Evolutionary conservation across 768 basidiomycete genomes (phyloP).

Genomic region (Asterophora lycoperdoides): DNA sequence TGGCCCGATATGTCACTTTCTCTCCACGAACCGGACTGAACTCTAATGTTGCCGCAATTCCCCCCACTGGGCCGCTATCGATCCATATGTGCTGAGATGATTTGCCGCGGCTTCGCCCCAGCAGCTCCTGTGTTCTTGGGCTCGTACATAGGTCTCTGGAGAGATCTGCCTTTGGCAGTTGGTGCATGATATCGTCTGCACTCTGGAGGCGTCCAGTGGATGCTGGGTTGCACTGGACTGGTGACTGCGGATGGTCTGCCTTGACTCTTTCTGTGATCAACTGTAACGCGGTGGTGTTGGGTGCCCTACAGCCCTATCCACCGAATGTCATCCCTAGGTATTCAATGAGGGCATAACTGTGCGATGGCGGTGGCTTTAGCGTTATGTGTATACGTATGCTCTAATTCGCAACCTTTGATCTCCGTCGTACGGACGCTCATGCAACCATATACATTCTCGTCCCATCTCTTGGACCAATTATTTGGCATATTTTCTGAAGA

Average conservation of each 20-base stretch:
- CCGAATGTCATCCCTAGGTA: background rate
- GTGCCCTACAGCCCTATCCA: background rate
- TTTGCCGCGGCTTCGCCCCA: background rate
- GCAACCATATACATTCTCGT: background rate
- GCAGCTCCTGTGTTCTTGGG: background rate
- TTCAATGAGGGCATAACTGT: background rate
- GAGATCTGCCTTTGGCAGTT: background rate
- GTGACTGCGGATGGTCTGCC: background rate
- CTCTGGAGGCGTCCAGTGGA: background rate
- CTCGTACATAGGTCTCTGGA: background rate
- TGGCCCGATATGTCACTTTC: conserved; percentile 10
- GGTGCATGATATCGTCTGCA: background rate
- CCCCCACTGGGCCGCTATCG: background rate
- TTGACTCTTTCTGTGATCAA: background rate
- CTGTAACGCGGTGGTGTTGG: background rate
- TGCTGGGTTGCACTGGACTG: background rate
- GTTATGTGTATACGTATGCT: background rate
- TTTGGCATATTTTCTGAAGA: background rate
- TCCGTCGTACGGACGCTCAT: background rate
- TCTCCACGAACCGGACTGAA: conserved; percentile 11
- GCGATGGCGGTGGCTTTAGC: background rate
- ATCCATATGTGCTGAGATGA: background rate
- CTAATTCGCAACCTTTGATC: background rate
- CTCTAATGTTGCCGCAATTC: conserved; percentile 4
- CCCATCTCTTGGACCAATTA: background rate